Evolutionary conservation across 2,329 filamentous ascomycete species (phyloP), one percentile per base, ranked within the genome.

Genomic region (Hirsutella rhossiliensis): DNA sequence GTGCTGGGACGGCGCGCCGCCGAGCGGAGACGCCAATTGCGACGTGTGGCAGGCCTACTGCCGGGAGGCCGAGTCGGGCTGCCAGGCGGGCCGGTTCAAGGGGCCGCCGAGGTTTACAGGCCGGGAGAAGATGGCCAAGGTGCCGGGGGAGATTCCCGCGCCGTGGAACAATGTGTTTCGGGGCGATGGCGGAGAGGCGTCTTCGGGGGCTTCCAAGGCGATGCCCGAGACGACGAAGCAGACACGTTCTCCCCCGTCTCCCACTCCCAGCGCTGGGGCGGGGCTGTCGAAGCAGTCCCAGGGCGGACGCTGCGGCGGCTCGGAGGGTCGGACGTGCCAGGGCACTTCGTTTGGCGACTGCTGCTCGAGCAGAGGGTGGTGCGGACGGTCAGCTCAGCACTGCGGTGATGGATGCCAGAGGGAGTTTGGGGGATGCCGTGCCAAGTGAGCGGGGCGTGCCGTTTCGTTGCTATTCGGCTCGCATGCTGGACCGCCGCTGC

Each of bases 31-130:
- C 48, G 62, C 60, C 1, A 74, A 75, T 50, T 88, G 84, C 62
- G 60, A 69, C 40, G 62, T 72, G 30, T 86, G 78, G 78, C 72
- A 78, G 54, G 56, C 61, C 12, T 82, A 81, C 63, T 87, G 84
- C 63, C 58, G 60, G 31, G 59, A 49, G 3, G 64, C 76, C 43
- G 62, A 69, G 52, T 51, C 56, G 8, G 60, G 55, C 4, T 78
- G 75, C 52, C 49, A 56, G n/a, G 54, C 56, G 1, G 58, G 62
- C 1, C 48, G 65, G 45, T 73, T 66, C 43, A 55, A 56, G 6
- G 76, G 76, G 0, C 75, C 75, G 30, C 70, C 71, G 6, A 55
- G 65, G 20, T 61, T 66, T 45, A 54, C 56, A 29, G 62, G 69
- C 28, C 50, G 57, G 46, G 59, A 62, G 50, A 50, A 54, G 37